These are phyloP conservation scores for Kwoniella pini DNA, from an alignment of 768 basidiomycete species.

Conservation along the genomic window DNA sequence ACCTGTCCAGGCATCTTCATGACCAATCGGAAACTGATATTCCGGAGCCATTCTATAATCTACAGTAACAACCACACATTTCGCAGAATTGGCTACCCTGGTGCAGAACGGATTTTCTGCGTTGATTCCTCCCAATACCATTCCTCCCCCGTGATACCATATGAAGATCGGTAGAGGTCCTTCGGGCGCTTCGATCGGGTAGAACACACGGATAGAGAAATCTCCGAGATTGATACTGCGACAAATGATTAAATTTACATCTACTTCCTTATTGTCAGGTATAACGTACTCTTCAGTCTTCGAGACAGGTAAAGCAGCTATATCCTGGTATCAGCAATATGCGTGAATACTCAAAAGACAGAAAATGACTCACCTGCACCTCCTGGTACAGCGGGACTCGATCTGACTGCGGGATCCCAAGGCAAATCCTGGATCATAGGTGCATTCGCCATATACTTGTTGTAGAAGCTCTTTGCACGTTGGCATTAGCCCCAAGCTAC, in stretches of 20 bases:
- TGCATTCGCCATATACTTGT: conserved; percentile 25
- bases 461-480: conserved; percentile 44
- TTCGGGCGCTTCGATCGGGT: conserved; percentile 59
- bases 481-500: neutral
- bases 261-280: neutral
- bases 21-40: conserved; percentile 68
- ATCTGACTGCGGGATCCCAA: conserved; percentile 20
- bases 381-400: conserved; percentile 25
- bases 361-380: conserved; percentile 19
- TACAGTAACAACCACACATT: conserved; percentile 66
- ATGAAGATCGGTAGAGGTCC: conserved; percentile 58
- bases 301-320: conserved; percentile 16
- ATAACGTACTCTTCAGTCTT: conserved; percentile 19
- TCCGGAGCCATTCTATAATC: conserved; percentile 75
- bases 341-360: neutral
- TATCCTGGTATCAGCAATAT: neutral
- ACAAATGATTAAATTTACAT: neutral
- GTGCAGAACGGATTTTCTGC: conserved; percentile 67
- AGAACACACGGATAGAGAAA: conserved; percentile 66
- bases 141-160: conserved; percentile 76
- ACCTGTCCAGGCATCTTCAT: conserved; percentile 67
- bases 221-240: conserved; percentile 55
- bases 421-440: conserved; percentile 24
- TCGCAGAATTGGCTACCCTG: conserved; percentile 64
- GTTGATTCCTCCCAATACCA: conserved; percentile 67